phyloP scores from a whole-genome alignment of 441 rosid genomes.

The Breynia disticha region DNA sequence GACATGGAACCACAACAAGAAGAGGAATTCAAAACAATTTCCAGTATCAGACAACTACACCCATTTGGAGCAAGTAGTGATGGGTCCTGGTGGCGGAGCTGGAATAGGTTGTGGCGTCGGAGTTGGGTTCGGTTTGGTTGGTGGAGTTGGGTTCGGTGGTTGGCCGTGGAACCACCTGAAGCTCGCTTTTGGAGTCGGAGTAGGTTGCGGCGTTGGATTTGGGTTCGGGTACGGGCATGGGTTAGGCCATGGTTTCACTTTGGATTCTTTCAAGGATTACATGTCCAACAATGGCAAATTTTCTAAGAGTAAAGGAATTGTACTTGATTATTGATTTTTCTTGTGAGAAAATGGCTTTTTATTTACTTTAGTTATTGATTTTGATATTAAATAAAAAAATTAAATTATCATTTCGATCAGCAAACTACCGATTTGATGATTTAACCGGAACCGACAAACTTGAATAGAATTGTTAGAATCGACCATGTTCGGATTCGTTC shows the following conservation, averaged over 20 bases:
- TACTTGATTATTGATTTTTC: conserved; percentile 1
- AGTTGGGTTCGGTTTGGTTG: conserved; percentile 49
- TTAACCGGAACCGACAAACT: too few relatives aligned
- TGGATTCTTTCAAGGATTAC: conserved; percentile 29
- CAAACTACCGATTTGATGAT: too few relatives aligned
- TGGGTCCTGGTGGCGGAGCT: conserved; percentile 56
- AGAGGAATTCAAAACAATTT: conserved; percentile 23
- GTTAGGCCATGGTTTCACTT: conserved; percentile 48
- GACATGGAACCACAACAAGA: conserved; percentile 27
- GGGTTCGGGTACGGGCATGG: conserved; percentile 70
- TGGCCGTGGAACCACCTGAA: conserved; percentile 43
- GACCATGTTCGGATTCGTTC: too few relatives aligned
- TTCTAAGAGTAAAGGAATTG: conserved; percentile 15
- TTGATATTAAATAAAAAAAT: not conserved
- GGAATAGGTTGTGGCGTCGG: conserved; percentile 78
- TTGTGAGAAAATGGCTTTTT: too few relatives aligned
- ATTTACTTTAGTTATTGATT: not conserved
- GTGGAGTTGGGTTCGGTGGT: conserved; percentile 50
- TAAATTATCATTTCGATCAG: too few relatives aligned
- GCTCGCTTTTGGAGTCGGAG: conserved; percentile 47
- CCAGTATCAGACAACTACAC: conserved; percentile 29
- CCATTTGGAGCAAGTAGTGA: conserved; percentile 31
- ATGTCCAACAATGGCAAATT: conserved; percentile 13
- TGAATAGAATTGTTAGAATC: too few relatives aligned
- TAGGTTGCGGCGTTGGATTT: conserved; percentile 64